These are phyloP conservation scores for Saturnispora sanitii DNA, from an alignment of 805 yeast genomes.

Conservation along the genomic window DNA sequence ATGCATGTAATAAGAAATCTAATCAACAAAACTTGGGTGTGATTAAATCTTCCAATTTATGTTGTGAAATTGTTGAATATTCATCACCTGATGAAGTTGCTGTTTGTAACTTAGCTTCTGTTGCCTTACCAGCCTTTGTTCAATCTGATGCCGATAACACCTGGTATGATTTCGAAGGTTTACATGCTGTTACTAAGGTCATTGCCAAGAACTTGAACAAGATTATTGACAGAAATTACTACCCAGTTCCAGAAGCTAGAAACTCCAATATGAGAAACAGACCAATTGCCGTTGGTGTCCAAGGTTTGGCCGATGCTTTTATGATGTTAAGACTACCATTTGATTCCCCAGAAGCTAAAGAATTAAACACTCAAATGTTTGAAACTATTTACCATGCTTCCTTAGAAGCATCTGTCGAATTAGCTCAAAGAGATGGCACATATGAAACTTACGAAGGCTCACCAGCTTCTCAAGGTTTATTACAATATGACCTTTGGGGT, in stretches of 20 bases:
- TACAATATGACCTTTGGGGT: constrained; percentile 51
- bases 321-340: constrained; percentile 47
- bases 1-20: constrained; percentile 49
- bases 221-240: constrained; percentile 46
- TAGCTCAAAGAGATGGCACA: constrained; percentile 41
- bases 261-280: constrained; percentile 47
- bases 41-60: constrained; percentile 51
- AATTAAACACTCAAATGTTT: constrained; percentile 48
- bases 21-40: constrained; percentile 53
- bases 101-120: constrained; percentile 52
- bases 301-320: constrained; percentile 52
- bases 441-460: constrained; percentile 45
- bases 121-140: constrained; percentile 48
- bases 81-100: constrained; percentile 50
- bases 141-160: constrained; percentile 32
- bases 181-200: constrained; percentile 46
- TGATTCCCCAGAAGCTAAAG: constrained; percentile 47
- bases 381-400: constrained; percentile 56
- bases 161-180: constrained; percentile 47
- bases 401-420: constrained; percentile 46
- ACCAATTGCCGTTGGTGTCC: constrained; percentile 57
- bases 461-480: constrained; percentile 48
- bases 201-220: constrained; percentile 46
- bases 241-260: constrained; percentile 47
- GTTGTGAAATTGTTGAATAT: constrained; percentile 56